A percentile compares a stretch with the other conserved stretches of the same genome.
These are phyloP conservation scores for Keithomyces neogunnii DNA, from an alignment of 2,329 filamentous ascomycete genomes.

Conservation along the genomic window DNA sequence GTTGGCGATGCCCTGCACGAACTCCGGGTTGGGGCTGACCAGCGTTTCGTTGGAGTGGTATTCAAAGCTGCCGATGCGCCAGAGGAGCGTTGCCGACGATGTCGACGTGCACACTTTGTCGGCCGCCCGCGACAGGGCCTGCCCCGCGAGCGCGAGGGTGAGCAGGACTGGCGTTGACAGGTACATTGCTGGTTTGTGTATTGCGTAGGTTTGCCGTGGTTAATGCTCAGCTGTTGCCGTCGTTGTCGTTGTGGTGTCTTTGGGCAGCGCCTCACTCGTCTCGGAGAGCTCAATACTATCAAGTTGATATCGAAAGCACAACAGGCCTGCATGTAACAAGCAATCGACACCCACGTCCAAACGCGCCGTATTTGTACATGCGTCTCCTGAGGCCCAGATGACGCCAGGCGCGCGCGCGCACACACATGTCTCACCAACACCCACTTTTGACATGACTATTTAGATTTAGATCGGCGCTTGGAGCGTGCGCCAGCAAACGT, in stretches of 20 bases:
- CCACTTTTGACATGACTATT: background rate
- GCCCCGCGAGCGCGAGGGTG: background rate
- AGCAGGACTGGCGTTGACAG: background rate
- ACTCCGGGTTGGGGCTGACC: background rate
- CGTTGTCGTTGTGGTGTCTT: background rate
- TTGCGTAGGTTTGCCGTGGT: background rate
- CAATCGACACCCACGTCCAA: too few species aligned
- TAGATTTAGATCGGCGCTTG: background rate
- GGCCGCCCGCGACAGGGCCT: background rate
- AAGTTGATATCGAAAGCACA: too few species aligned
- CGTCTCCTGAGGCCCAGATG: too few species aligned
- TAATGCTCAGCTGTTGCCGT: background rate
- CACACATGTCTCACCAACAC: background rate
- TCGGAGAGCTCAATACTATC: too few species aligned
- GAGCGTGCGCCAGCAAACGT: background rate
- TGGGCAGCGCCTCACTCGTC: too few species aligned
- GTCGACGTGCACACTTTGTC: constrained; percentile 2
- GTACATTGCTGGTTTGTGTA: background rate
- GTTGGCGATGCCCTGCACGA: background rate
- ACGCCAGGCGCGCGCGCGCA: background rate
- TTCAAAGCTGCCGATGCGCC: constrained; percentile 1
- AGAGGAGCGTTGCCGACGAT: background rate
- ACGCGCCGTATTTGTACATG: too few species aligned
- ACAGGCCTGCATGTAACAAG: too few species aligned
- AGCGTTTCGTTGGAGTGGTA: background rate